Conservation (phyloP, 2,329 filamentous ascomycete species). For the Pyrenophora graminea region DNA sequence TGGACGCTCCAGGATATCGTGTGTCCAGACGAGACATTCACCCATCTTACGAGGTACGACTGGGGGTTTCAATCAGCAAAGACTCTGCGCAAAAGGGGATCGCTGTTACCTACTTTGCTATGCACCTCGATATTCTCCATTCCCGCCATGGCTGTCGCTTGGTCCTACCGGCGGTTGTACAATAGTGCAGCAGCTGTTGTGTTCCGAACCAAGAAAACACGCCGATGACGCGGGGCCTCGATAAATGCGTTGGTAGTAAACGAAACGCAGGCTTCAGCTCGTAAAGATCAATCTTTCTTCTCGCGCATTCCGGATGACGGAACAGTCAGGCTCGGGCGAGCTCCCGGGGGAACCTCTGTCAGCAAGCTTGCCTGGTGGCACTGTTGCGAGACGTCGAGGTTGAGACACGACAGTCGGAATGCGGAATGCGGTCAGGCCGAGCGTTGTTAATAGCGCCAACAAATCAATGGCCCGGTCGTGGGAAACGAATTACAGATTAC, state of each 20-base stretch:
- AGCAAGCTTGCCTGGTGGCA: not conserved
- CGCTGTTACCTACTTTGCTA: conserved; percentile 73
- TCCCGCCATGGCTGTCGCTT: conserved; percentile 69
- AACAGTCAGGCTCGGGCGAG: not conserved
- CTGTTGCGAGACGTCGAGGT: not conserved
- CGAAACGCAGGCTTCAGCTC: not conserved
- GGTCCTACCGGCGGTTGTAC: not conserved
- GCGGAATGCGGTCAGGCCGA: conserved; percentile 2
- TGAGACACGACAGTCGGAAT: not conserved
- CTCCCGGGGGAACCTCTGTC: conserved; percentile 1
- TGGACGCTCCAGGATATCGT: conserved; percentile 98
- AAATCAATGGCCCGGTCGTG: not conserved
- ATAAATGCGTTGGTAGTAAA: not conserved
- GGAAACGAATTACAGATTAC: not conserved
- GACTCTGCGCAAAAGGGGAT: not conserved
- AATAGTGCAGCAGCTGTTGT: not conserved
- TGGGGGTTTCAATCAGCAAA: conserved; percentile 48
- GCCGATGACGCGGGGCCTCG: conserved; percentile 9
- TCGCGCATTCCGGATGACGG: conserved; percentile 7
- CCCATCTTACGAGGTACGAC: conserved; percentile 98
- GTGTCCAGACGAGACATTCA: conserved; percentile 84
- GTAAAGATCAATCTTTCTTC: not conserved
- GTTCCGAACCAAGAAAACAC: not conserved
- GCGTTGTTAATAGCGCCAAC: not conserved
- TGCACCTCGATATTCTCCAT: conserved; percentile 98